Evolutionary conservation across 2,329 filamentous ascomycete genomes (phyloP), one percentile per base, ranked within the genome.

Genomic region (Fusarium subglutinans): DNA sequence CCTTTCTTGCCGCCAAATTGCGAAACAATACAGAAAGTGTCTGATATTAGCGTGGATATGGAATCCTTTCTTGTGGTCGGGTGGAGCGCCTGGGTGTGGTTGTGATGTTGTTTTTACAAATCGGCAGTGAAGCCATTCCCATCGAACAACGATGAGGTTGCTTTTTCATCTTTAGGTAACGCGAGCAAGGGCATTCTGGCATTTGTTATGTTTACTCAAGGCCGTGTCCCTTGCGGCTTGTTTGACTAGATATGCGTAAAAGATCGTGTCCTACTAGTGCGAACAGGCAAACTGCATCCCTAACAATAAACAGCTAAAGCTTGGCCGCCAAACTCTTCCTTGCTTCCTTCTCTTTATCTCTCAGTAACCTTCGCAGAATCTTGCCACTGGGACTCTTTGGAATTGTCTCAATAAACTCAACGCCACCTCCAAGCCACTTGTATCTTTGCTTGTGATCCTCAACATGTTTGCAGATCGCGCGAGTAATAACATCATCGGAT

Each of bases 171-270:
- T 37, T 17, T 0, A 15, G 8, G 7, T 37, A 17, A 37, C 35
- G 3, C 9, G 0, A 15, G 1, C 8, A 37, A 37, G 14, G 1
- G 11, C 9, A 0, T 17, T 6, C 2, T 28, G 6, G 2, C 20
- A 47, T 8, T 20, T 28, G 0, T 1, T 22, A 0, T 11, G 8
- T 20, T 47, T 7, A 20, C 10, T 17, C 2, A 12, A n/a, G 14
- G 6, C 11, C 4, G 10, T 30, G 30, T 15, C 1, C 0, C 26
- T 22, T 11, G 8, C 10, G 26, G 1, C 11, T 30, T n/a, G 20
- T 28, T 28, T 3, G 4, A 28, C 15, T 13, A 5, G 9, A 22
- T 10, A 22, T 4, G 12, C 13, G 13, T 0, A 6, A 15, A 15
- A 48, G 4, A 22, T 30, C 1, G 2, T 22, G 4, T 30, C 9